Evolutionary conservation across 176 grass and related monocot genomes (phyloP).

Genomic region (Carex kokanica): DNA sequence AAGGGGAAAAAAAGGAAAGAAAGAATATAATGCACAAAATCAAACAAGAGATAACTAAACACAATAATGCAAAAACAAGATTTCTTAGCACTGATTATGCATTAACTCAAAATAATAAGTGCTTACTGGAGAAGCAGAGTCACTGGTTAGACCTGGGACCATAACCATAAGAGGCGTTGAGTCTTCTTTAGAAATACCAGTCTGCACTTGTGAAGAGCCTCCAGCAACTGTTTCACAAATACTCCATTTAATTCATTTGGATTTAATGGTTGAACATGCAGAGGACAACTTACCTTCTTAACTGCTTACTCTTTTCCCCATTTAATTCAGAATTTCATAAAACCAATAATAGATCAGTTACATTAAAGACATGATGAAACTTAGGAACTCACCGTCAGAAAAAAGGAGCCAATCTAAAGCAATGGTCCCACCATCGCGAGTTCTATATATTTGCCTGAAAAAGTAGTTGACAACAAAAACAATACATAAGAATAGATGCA

Average conservation of each 20-base stretch:
- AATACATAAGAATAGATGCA: slow-evolving; percentile 8
- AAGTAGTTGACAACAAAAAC: background rate
- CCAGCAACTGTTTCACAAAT: slow-evolving; percentile 40
- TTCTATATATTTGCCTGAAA: slow-evolving; percentile 78
- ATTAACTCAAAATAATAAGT: slow-evolving; percentile 9
- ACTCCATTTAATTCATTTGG: background rate
- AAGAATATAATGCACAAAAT: background rate
- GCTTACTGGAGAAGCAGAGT: slow-evolving; percentile 86
- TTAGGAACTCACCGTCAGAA: slow-evolving; percentile 51
- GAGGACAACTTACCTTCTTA: background rate
- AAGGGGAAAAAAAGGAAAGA: background rate
- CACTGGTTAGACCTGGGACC: slow-evolving; percentile 84
- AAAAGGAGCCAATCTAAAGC: slow-evolving; percentile 84
- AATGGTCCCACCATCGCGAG: slow-evolving; percentile 74
- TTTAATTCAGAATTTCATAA: background rate
- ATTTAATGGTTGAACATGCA: background rate
- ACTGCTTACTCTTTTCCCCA: background rate
- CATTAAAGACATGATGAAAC: background rate
- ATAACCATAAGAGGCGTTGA: slow-evolving; percentile 71
- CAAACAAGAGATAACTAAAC: background rate
- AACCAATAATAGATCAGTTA: background rate
- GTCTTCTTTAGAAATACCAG: slow-evolving; percentile 62
- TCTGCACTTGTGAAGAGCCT: slow-evolving; percentile 29
- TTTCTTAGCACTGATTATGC: background rate
- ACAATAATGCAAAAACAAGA: background rate